These are phyloP conservation scores for Diutina neorugosa DNA, from an alignment of 1,139 yeast genomes.

Conservation along the genomic window DNA sequence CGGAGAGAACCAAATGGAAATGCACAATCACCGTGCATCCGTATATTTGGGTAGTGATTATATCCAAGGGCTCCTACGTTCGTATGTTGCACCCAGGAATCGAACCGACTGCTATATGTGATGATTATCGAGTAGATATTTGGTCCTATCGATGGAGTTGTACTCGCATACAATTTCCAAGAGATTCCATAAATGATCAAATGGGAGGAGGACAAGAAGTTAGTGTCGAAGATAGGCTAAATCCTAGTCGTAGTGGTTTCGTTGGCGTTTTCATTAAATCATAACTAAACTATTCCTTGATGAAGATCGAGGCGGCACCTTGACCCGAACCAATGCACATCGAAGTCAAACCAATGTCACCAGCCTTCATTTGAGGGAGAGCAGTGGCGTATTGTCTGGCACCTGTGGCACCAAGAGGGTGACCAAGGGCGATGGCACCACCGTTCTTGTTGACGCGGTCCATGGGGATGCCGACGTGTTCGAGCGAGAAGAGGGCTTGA, in stretches of 20 bases:
- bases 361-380: slow-evolving; percentile 64
- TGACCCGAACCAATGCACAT: slow-evolving; percentile 98
- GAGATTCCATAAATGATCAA: too few relatives aligned
- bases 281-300: slow-evolving; percentile 40
- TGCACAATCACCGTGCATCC: background rate
- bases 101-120: too few relatives aligned
- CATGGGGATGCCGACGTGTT: slow-evolving; percentile 50
- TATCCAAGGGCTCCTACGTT: too few relatives aligned
- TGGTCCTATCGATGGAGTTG: too few relatives aligned
- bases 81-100: too few relatives aligned
- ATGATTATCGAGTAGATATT: too few relatives aligned
- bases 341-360: slow-evolving; percentile 80
- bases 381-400: slow-evolving; percentile 89
- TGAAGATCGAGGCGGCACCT: slow-evolving; percentile 90
- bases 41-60: too few relatives aligned
- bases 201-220: too few relatives aligned
- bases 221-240: too few relatives aligned
- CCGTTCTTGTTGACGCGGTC: slow-evolving; percentile 82
- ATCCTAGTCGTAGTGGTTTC: too few relatives aligned
- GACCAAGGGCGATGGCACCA: slow-evolving; percentile 94
- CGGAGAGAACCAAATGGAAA: background rate
- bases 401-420: slow-evolving; percentile 93
- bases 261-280: background rate
- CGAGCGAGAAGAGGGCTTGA: slow-evolving; percentile 72
- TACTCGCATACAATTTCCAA: too few relatives aligned